Evolutionary conservation across 257 asterid species (phyloP), one percentile per base, ranked within the genome.

Genomic region (Schizonepeta tenuifolia): DNA sequence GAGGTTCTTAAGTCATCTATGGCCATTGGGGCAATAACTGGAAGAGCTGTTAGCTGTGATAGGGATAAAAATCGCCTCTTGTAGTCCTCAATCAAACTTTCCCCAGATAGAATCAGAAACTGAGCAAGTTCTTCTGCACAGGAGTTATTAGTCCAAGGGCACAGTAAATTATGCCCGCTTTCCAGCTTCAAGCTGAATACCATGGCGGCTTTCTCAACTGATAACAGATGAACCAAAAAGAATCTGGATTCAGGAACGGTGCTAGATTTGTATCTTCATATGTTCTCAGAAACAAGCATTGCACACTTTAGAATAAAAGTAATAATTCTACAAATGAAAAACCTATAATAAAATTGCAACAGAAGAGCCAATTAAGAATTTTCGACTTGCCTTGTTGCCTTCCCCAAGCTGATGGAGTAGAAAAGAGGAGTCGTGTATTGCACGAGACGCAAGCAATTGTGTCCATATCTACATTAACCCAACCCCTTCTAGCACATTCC

Each of bases 161-260:
- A 95, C 35, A 86, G 88, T 73, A 86, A 71, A 80, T 90, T 95
- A 88, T 95, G 99, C 65, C 97, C 98, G 69, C 82, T 87, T 69
- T 92, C 96, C 72, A 95, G 90, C 90, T 95, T 95, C 93, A 95
- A 90, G 86, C 99, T 88, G 81, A 88, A 92, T 72, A 92, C 99
- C 84, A 80, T 54, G 65, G 98, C 99, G 7, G 88, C 97, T 79
- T 92, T 95, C 78, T 95, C 99, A 90, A 90, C 98, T 95, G 90
- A 64, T 68, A 54, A 73, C 56, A 78, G 43, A 78, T 36, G 35
- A 58, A 78, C 49, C 60, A 28, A 65, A 75, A 83, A 55, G 21
- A 83, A 72, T 24, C 41, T 64, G 49, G 66, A 72, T 63, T 65
- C 53, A 84, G 79, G 43, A 70, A 47, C 10, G 41, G 31, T 67